Conservation (phyloP, 257 asterid species). For the Solanum virginianum region DNA sequence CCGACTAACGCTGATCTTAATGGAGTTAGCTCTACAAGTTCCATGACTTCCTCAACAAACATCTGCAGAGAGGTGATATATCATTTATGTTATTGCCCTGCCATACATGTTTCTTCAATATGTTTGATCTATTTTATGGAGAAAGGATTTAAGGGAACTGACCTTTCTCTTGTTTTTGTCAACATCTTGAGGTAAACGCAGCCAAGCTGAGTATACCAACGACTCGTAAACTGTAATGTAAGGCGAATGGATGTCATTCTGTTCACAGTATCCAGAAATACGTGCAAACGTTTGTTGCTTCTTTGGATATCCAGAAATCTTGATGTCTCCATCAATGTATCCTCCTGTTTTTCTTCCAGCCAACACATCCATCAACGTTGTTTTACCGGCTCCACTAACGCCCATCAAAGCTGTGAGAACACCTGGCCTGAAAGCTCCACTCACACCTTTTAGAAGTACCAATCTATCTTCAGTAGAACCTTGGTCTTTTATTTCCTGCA, state of each 20-base stretch:
- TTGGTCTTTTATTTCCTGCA: conserved; percentile 55
- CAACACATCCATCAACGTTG: conserved; percentile 63
- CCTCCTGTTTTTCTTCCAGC: conserved; percentile 72
- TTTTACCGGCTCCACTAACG: conserved; percentile 71
- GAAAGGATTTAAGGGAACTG: background rate
- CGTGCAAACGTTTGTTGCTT: conserved; percentile 61
- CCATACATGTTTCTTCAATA: background rate
- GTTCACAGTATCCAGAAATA: conserved; percentile 61
- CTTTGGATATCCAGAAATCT: conserved; percentile 50
- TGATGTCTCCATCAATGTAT: conserved; percentile 41
- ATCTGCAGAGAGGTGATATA: conserved; percentile 11
- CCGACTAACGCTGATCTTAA: conserved; percentile 50
- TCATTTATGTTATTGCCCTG: background rate
- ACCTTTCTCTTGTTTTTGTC: conserved; percentile 37
- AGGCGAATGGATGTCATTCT: conserved; percentile 62
- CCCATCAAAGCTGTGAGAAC: conserved; percentile 65
- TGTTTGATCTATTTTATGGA: background rate
- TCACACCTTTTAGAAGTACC: conserved; percentile 44
- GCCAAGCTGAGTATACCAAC: conserved; percentile 51
- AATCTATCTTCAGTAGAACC: conserved; percentile 40
- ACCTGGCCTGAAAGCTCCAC: conserved; percentile 63
- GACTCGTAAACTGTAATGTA: conserved; percentile 51
- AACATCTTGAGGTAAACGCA: conserved; percentile 38
- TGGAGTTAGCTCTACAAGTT: conserved; percentile 44
- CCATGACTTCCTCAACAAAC: conserved; percentile 50